phyloP scores from a whole-genome alignment of 768 basidiomycete genomes.

The Auriculariales sp. region DNA sequence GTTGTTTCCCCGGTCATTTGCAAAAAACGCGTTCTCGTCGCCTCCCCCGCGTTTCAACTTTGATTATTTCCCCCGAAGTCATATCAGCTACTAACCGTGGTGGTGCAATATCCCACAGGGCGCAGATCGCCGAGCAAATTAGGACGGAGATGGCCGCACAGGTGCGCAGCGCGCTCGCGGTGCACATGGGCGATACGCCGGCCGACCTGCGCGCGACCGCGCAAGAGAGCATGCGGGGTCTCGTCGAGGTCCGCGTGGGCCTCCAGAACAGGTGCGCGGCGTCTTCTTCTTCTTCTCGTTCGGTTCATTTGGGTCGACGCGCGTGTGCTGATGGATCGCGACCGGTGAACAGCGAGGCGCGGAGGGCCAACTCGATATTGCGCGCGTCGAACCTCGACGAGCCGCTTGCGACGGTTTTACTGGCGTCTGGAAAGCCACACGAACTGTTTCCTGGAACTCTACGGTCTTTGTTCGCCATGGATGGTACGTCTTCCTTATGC shows the following conservation, averaged over 20 bases:
- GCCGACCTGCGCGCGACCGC: slow-evolving; percentile 31
- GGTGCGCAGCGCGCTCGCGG: slow-evolving; percentile 30
- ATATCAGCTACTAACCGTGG: too few species aligned
- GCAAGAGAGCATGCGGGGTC: slow-evolving; percentile 26
- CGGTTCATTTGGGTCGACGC: slow-evolving; percentile 17
- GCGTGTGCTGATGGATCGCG: slow-evolving; percentile 1
- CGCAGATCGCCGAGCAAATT: slow-evolving; percentile 25
- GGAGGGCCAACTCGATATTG: slow-evolving; percentile 32
- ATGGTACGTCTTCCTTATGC: slow-evolving; percentile 25
- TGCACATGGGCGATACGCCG: slow-evolving; percentile 34
- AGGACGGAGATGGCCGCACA: slow-evolving; percentile 26
- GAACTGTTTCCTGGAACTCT: slow-evolving; percentile 34
- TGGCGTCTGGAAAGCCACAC: slow-evolving; percentile 35
- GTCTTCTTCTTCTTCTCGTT: slow-evolving; percentile 29
- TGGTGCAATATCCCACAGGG: too few species aligned
- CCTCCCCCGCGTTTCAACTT: too few species aligned
- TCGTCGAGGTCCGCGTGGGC: slow-evolving; percentile 23
- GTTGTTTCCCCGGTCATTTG: too few species aligned
- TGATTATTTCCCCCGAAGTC: too few species aligned
- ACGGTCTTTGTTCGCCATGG: slow-evolving; percentile 35
- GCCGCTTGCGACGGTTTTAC: slow-evolving; percentile 30
- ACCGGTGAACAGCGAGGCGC: slow-evolving; percentile 25
- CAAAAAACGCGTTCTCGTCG: too few species aligned
- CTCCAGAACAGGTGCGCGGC: slow-evolving; percentile 28
- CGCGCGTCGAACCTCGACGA: slow-evolving; percentile 27